phyloP scores from a whole-genome alignment of 129 eudicot species.

The Dittrichia graveolens region DNA sequence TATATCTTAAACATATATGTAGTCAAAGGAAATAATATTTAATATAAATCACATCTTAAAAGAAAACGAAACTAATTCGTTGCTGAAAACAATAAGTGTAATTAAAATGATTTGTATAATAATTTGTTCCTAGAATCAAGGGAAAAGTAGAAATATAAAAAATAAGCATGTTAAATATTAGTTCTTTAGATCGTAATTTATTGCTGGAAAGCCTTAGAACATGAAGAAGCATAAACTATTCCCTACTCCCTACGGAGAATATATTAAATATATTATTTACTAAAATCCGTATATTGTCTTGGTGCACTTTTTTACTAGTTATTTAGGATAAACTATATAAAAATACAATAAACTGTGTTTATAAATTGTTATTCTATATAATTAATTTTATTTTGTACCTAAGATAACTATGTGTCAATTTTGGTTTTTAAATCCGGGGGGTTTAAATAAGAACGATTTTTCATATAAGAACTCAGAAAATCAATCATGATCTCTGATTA shows the following conservation, averaged over 20 bases:
- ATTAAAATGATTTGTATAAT: not conserved
- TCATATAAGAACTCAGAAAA: too few relatives aligned
- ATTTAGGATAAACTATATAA: too few relatives aligned
- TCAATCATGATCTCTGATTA: too few relatives aligned
- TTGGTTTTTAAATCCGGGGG: too few relatives aligned
- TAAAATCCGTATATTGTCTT: too few relatives aligned
- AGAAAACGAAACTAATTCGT: not conserved
- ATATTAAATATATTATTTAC: not conserved
- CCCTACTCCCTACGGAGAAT: not conserved
- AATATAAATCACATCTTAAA: not conserved
- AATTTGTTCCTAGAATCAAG: constrained; percentile 19
- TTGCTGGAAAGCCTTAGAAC: constrained; percentile 26
- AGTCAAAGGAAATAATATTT: too few relatives aligned
- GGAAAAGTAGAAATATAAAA: not conserved
- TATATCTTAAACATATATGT: too few relatives aligned
- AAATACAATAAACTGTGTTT: too few relatives aligned
- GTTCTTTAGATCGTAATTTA: constrained; percentile 32
- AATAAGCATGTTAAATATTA: constrained; percentile 8
- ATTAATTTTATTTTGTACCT: too few relatives aligned
- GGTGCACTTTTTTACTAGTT: too few relatives aligned
- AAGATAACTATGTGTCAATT: too few relatives aligned
- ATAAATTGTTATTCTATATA: too few relatives aligned
- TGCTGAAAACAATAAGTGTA: not conserved
- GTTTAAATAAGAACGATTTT: not conserved
- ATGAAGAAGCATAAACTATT: constrained; percentile 21